phyloP scores from a whole-genome alignment of 306 rosid species.

The Quercus cerris region DNA sequence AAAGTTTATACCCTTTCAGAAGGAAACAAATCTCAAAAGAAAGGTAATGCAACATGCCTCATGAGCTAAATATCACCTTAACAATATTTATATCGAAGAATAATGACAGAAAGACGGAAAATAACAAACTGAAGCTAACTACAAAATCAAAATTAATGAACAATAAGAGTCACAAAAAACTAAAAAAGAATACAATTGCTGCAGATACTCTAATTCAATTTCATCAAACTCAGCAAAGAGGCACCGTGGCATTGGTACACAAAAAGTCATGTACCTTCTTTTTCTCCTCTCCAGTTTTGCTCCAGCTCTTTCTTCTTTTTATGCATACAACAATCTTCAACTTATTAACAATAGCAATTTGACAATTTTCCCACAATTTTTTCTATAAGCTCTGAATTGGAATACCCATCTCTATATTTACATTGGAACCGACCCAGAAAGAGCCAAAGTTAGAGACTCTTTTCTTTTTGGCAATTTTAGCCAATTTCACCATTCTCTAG shows the following conservation, averaged over 20 bases:
- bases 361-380: background rate
- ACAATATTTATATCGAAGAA: background rate
- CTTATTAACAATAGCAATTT: background rate
- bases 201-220: constrained; percentile 26
- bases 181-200: background rate
- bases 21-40: too few relatives aligned
- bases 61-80: too few relatives aligned
- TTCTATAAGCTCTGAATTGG: background rate
- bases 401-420: constrained; percentile 19
- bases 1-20: too few relatives aligned
- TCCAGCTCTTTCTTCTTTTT: constrained; percentile 14
- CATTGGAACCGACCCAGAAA: constrained; percentile 17
- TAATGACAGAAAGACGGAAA: background rate
- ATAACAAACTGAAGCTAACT: constrained; percentile 25
- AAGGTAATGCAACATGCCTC: too few relatives aligned
- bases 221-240: constrained; percentile 14
- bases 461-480: background rate
- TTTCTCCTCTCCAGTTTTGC: background rate
- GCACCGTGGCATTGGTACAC: background rate
- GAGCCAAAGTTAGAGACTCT: constrained; percentile 5
- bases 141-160: constrained; percentile 21
- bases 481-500: constrained; percentile 39
- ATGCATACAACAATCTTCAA: background rate
- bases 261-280: constrained; percentile 14
- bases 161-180: background rate